phyloP scores from a whole-genome alignment of 345 rosid species.

The Euphorbia tirucalli region DNA sequence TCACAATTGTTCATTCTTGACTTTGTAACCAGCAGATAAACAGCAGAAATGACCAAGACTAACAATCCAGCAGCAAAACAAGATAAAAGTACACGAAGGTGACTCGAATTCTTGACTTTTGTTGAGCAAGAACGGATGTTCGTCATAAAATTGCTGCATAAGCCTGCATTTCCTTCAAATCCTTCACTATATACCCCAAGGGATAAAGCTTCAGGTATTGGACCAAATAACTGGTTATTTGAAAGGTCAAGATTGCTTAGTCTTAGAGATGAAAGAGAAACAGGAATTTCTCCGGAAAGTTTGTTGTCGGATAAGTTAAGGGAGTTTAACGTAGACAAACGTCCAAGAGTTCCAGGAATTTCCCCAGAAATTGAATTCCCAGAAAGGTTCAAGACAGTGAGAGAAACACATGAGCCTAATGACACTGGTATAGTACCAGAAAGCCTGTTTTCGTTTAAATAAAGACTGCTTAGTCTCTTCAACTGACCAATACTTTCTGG shows the following conservation, averaged over 20 bases:
- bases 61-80: conserved; percentile 41
- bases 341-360: conserved; percentile 58
- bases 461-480: conserved; percentile 48
- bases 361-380: conserved; percentile 56
- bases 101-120: conserved; percentile 22
- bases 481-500: conserved; percentile 52
- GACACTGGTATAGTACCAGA: conserved; percentile 59
- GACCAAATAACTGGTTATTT: conserved; percentile 58
- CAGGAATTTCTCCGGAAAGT: conserved; percentile 71
- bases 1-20: conserved; percentile 28
- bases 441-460: conserved; percentile 47
- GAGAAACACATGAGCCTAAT: conserved; percentile 52
- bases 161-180: conserved; percentile 58
- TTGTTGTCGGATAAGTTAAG: conserved; percentile 67
- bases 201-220: conserved; percentile 49
- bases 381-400: conserved; percentile 52
- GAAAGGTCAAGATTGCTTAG: conserved; percentile 83
- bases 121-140: conserved; percentile 46
- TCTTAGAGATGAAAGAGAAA: conserved; percentile 39
- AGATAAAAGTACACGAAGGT: conserved; percentile 30
- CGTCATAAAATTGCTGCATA: conserved; percentile 51
- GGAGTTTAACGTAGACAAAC: conserved; percentile 48
- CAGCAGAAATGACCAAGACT: conserved; percentile 35
- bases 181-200: conserved; percentile 41
- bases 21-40: conserved; percentile 37